Evolutionary conservation across 2,329 filamentous ascomycete species (phyloP), one percentile per base, ranked within the genome.

Genomic region (Ceratocystis diversiconidia): DNA sequence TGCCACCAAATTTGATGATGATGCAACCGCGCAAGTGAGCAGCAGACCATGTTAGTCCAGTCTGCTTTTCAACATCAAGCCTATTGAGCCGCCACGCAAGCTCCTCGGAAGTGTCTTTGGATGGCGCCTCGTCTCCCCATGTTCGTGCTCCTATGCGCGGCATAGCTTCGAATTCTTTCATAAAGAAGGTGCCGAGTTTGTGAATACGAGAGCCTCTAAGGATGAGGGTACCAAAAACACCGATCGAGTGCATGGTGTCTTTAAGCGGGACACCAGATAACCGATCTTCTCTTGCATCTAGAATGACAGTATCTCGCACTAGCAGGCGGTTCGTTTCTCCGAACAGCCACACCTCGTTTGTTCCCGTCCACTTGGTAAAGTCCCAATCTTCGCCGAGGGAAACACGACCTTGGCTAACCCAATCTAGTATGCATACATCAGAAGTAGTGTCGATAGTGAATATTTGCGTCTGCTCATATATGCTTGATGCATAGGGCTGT

Each of bases 381-480:
- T 86, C 86, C 94, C 94, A 99, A 69, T 90, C 82, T 76, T 99
- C 94, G 28, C 91, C 92, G 60, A 89, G 83, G 3, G 94, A 92
- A 3, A 81, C 84, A 19, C 94, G 84, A 6, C 94, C 94, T 72
- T 92, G 89, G 1, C 86, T 95, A 5, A 97, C 91, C 94, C 94
- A 99, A 74, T 99, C 94, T 59, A 96, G 78, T 1, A 95, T 80
- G 72, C 91, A 95, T 15, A 97, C 76, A 50, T 87, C 85, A 70
- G 79, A 83, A 5, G 72, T 75, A 7, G 77, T 75, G 6, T 78
- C 78, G 62, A 87, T 75, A 44, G 81, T 81, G 74, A 96, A 96
- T 22, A 85, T 81, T 74, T 97, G 94, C 17, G 79, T 81, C 75
- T 97, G 94, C 70, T 88, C 84, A 75, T 96, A 97, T 55, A 88